Conservation (phyloP, 2,329 filamentous ascomycete genomes). For the Eurotiales sp. region DNA sequence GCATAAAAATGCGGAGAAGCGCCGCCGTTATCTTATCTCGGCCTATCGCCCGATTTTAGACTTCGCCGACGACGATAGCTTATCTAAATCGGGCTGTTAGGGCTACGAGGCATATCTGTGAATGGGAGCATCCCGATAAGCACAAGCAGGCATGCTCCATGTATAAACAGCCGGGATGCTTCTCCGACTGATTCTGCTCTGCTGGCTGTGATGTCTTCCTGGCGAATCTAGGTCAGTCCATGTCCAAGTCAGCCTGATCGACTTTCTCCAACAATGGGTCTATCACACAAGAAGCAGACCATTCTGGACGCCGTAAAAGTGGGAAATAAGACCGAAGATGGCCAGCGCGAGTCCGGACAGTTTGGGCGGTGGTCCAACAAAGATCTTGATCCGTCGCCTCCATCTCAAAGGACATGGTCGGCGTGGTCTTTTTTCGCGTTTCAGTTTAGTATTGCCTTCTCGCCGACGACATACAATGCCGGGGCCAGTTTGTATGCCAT, state of each 20-base stretch:
- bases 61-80: neutral
- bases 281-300: neutral
- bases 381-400: conserved; percentile 12
- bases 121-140: too few relatives aligned
- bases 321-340: neutral
- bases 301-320: conserved; percentile 4
- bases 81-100: neutral
- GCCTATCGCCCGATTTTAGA: neutral
- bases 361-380: conserved; percentile 13
- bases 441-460: conserved; percentile 13
- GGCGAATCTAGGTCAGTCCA: too few relatives aligned
- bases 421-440: conserved; percentile 12
- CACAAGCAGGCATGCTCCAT: too few relatives aligned
- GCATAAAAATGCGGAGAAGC: neutral
- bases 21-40: neutral
- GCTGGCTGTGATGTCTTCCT: too few relatives aligned
- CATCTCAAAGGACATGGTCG: conserved; percentile 4
- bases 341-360: conserved; percentile 1
- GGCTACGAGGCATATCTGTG: too few relatives aligned
- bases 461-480: conserved; percentile 11
- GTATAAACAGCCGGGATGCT: too few relatives aligned
- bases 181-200: too few relatives aligned
- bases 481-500: conserved; percentile 11
- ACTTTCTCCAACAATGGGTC: neutral
- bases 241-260: neutral